Percentiles rank a stretch among this genome's conserved stretches.
Evolutionary conservation across 805 yeast genomes (phyloP).

Genomic region (Phaffomyces thermotolerans): DNA sequence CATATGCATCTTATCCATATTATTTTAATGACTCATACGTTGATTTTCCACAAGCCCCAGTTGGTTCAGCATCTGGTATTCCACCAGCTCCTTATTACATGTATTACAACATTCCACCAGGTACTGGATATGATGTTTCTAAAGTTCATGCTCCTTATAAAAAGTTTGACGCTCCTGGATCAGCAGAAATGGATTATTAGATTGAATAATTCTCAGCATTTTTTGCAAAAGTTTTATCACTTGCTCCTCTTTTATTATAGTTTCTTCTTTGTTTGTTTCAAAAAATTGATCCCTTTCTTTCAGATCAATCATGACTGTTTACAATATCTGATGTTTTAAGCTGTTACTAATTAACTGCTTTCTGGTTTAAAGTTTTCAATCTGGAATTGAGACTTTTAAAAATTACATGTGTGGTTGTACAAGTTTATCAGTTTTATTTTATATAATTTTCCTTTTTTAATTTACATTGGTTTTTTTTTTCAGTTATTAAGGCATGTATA

Average conservation of each 20-base stretch:
- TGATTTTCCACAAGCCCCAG: conserved; percentile 14
- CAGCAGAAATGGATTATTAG: conserved; percentile 8
- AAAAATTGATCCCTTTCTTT: too few species aligned
- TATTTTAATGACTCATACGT: conserved; percentile 18
- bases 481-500: too few species aligned
- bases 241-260: neutral
- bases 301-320: too few species aligned
- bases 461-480: too few species aligned
- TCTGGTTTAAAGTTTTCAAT: too few species aligned
- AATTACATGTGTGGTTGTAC: too few species aligned
- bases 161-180: conserved; percentile 3
- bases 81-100: conserved; percentile 26
- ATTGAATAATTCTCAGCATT: neutral
- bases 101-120: conserved; percentile 24
- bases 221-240: neutral
- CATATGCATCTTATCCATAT: conserved; percentile 20
- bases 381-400: too few species aligned
- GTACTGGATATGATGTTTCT: conserved; percentile 9
- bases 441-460: too few species aligned
- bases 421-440: too few species aligned
- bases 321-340: neutral
- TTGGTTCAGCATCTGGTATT: conserved; percentile 9
- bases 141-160: conserved; percentile 7
- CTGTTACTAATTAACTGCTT: neutral
- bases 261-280: neutral